A percentile compares a stretch with the other conserved stretches of the same genome.
phyloP scores from a whole-genome alignment of 2,329 filamentous ascomycete species.

The Curvularia hawaiiensis region DNA sequence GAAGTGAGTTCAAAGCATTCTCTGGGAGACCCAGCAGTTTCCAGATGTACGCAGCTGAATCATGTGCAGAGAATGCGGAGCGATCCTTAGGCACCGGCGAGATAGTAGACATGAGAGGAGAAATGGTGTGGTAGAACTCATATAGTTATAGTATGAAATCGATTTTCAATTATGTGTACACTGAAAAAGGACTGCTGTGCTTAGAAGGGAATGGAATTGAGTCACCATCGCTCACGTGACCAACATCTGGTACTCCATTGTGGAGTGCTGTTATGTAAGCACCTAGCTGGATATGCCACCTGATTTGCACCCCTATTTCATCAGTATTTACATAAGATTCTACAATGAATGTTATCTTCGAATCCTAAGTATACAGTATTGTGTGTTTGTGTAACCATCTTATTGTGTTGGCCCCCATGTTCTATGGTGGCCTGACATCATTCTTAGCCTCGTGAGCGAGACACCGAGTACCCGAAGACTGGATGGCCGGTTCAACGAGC shows the following conservation, averaged over 20 bases:
- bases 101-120: too few relatives aligned
- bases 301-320: not conserved
- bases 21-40: slow-evolving; percentile 27
- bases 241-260: not conserved
- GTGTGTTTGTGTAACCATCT: not conserved
- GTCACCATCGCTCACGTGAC: not conserved
- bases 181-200: not conserved
- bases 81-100: slow-evolving; percentile 23
- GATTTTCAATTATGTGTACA: too few relatives aligned
- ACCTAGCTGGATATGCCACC: not conserved
- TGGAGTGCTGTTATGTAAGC: slow-evolving; percentile 3
- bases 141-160: too few relatives aligned
- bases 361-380: not conserved
- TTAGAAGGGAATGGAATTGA: not conserved
- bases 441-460: not conserved
- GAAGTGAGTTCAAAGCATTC: slow-evolving; percentile 27
- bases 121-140: too few relatives aligned
- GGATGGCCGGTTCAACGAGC: slow-evolving; percentile 2
- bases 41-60: slow-evolving; percentile 43
- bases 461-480: slow-evolving; percentile 9
- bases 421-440: not conserved
- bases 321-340: not conserved
- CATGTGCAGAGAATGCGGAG: slow-evolving; percentile 27
- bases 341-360: too few relatives aligned
- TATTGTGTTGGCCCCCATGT: not conserved